Percentiles rank a stretch among this genome's conserved stretches.
phyloP scores from a whole-genome alignment of 192 early-diverging fungal genomes.

The Linnemannia zychae region DNA sequence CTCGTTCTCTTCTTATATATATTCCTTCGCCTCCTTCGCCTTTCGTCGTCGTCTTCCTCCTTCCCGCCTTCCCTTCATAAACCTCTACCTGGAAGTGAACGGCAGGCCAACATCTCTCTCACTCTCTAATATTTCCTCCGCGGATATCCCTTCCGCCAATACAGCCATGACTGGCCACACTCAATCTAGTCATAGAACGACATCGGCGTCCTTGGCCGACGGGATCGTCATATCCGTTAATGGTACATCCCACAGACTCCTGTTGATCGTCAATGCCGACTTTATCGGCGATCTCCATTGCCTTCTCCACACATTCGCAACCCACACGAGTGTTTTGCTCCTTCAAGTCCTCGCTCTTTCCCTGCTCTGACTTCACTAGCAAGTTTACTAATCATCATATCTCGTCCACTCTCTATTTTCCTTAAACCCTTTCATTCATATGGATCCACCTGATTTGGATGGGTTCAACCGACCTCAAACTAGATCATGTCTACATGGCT shows the following conservation, averaged over 20 bases:
- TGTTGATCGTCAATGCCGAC: background rate
- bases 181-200: conserved; percentile 17
- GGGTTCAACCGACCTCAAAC: background rate
- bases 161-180: conserved; percentile 30
- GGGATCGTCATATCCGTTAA: conserved; percentile 46
- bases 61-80: background rate
- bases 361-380: background rate
- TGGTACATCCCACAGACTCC: conserved; percentile 23
- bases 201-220: conserved; percentile 32
- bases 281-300: background rate
- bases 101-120: background rate
- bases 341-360: background rate
- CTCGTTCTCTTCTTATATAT: background rate
- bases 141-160: background rate
- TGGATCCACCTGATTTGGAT: background rate
- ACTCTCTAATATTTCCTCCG: background rate
- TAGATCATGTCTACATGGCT: conserved; percentile 85
- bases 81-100: background rate
- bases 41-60: background rate
- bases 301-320: background rate
- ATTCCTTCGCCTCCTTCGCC: background rate
- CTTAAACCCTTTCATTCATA: background rate
- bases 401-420: background rate
- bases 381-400: background rate
- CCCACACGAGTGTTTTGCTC: background rate